Base-by-base conservation (phyloP, 225 moss, liverwort and hornwort species). In the Neckera pumila region DNA sequence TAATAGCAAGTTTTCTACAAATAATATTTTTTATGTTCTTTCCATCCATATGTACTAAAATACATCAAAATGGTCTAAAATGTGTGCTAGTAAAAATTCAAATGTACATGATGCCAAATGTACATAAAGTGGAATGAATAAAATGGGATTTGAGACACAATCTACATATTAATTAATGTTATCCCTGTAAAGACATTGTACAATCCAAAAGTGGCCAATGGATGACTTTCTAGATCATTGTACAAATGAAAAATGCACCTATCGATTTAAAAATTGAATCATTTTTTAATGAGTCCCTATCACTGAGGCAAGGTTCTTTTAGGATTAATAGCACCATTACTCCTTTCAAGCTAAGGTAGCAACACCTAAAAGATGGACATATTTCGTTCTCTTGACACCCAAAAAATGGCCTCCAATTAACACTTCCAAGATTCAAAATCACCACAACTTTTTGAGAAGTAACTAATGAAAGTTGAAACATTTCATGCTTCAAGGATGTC, bases 191-290 rank as follows among this genome's bases (percentile, higher is more conserved):
- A 28, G 26, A 26, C 2, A 3, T 16, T 71, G 6, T 28, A 28
- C 10, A 43, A 27, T 0, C 3, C 16, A 0, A 45, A 72, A 43
- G 6, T 43, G 6, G 6, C 1, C 0, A 0, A 71, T 43, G 1
- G 2, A 28, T 72, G 43, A 38, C 23, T 69, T 69, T 69, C 1
- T 0, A 22, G 13, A 22, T 69, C 1, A 22, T 0, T 69, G 3
- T 40, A 4, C 1, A 0, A 69, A 69, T 69, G 2, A 69, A 69
- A 7, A 13, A 72, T 43, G 17, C 28, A 43, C 10, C 28, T 43
- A 6, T 30, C 30, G 30, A 10, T 28, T 5, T 2, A 71, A 42
- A 42, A 15, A 27, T 71, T 71, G 42, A 43, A 71, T 71, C 71
- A 71, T 71, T 71, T 42, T 71, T 42, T 27, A 10, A 72, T 72